Conservation (phyloP, 2,329 filamentous ascomycete genomes). For the Aureobasidium sp. region DNA sequence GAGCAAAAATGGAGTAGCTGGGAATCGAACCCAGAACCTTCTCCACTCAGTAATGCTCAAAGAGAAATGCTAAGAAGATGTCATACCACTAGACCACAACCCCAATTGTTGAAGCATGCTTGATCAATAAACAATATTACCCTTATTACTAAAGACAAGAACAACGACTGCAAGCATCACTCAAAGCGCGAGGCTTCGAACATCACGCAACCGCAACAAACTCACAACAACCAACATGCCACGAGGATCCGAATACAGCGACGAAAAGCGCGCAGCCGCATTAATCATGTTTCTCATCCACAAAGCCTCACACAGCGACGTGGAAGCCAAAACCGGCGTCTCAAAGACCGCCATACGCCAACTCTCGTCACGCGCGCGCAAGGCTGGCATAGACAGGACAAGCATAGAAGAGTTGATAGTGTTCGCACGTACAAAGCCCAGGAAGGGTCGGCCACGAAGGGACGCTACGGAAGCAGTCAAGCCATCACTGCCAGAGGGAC, state of each 20-base stretch:
- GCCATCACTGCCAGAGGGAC: not conserved
- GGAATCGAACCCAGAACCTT: constrained; percentile 13
- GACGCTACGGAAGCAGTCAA: not conserved
- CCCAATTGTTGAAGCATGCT: not conserved
- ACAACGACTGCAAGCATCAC: too few relatives aligned
- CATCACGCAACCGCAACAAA: not conserved
- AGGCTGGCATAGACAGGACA: not conserved
- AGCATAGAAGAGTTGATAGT: constrained; percentile 1
- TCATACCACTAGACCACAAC: constrained; percentile 14
- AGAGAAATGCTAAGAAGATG: constrained; percentile 13
- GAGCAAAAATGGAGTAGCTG: constrained; percentile 8
- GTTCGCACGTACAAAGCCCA: not conserved
- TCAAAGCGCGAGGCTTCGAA: not conserved
- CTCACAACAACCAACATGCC: not conserved
- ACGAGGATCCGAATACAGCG: not conserved
- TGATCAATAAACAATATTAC: fast-evolving
- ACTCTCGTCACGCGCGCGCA: not conserved
- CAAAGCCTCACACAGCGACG: not conserved
- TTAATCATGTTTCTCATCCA: not conserved
- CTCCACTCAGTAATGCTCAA: constrained; percentile 10
- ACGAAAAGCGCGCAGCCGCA: not conserved
- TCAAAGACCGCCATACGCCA: not conserved
- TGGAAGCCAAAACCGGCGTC: not conserved
- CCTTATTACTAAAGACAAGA: not conserved
- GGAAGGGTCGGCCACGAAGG: not conserved